Base-by-base conservation (phyloP, 371 early-diverging fungal genomes). In the Circinella umbellata region DNA sequence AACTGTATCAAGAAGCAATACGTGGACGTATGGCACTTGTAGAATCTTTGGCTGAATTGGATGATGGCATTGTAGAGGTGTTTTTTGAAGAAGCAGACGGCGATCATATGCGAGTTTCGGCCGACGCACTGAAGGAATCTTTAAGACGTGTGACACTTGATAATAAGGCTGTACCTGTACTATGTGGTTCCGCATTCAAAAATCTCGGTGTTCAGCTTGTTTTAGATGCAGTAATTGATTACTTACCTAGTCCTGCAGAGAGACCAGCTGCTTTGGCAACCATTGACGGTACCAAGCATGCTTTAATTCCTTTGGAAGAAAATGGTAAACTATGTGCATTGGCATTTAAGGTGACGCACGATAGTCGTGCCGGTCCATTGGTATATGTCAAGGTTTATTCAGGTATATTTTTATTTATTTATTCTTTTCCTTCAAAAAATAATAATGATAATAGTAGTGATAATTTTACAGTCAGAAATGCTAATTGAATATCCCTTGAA, bases 331-430 rank as follows among this genome's bases (percentile, higher is more conserved):
- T 96, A 13, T 92, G 90, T 68, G 98, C 97, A 0, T 80, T 98
- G 71, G 99, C 97, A 0, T 98, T 98, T 82, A 98, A 98, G 68
- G 96, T 98, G 1, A 83, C 92, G 0, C 91, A 94, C 61, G 96
- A 98, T 74, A 72, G 86, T 7, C 86, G 89, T 64, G 88, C 95
- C 18, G 98, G 98, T 3, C 89, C 94, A 5, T 78, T 98, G 83
- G 95, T 96, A 1, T 98, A 93, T 80, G 93, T 98, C n/a, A 87
- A 97, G 10, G 94, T 97, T 1, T 98, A 98, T 74, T 89, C 95
- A 0, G 98, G 95, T 71, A 83, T 15, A 4, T 2, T 53, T 57
- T 68, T 38, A 17, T 47, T 54, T 10, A 42, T 9, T 35, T 75
- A 37, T 65, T 27, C 54, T 65, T 15, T 37, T 48, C 39, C 37